Evolutionary conservation across 1,284 basidiomycete genomes (phyloP).

Genomic region (Ustilago lituana): DNA sequence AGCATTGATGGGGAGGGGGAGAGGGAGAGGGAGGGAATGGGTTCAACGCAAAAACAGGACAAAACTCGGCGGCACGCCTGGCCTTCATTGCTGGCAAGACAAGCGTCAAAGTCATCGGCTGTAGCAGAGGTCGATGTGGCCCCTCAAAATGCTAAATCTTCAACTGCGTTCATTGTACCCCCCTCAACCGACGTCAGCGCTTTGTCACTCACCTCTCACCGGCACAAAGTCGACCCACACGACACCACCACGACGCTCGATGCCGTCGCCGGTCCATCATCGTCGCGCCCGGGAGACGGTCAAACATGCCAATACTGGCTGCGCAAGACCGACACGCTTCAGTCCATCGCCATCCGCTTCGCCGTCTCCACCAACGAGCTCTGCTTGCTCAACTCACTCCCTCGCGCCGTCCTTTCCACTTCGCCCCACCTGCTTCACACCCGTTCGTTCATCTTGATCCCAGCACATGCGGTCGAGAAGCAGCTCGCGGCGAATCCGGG

Average conservation of each 20-base stretch:
- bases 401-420: slow-evolving; percentile 30
- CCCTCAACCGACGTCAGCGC: too few species aligned
- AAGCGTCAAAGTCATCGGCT: slow-evolving; percentile 21
- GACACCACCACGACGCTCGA: not conserved
- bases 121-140: slow-evolving; percentile 24
- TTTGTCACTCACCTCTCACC: not conserved
- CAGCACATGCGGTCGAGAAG: slow-evolving; percentile 31
- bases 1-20: not conserved
- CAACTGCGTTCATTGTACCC: too few species aligned
- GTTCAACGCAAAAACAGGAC: not conserved
- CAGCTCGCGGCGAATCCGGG: slow-evolving; percentile 24
- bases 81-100: slow-evolving; percentile 10
- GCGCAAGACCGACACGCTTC: slow-evolving; percentile 37
- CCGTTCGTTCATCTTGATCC: slow-evolving; percentile 48
- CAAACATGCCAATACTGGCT: slow-evolving; percentile 46
- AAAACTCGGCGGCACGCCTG: too few species aligned
- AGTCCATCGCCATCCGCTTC: slow-evolving; percentile 44
- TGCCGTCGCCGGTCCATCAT: not conserved
- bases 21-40: not conserved
- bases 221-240: slow-evolving; percentile 28
- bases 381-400: slow-evolving; percentile 40
- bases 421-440: slow-evolving; percentile 54
- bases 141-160: not conserved
- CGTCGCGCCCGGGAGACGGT: slow-evolving; percentile 7
- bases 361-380: slow-evolving; percentile 29